These are phyloP conservation scores for Cyamopsis tetragonoloba DNA, from an alignment of 306 rosid genomes.

Conservation along the genomic window DNA sequence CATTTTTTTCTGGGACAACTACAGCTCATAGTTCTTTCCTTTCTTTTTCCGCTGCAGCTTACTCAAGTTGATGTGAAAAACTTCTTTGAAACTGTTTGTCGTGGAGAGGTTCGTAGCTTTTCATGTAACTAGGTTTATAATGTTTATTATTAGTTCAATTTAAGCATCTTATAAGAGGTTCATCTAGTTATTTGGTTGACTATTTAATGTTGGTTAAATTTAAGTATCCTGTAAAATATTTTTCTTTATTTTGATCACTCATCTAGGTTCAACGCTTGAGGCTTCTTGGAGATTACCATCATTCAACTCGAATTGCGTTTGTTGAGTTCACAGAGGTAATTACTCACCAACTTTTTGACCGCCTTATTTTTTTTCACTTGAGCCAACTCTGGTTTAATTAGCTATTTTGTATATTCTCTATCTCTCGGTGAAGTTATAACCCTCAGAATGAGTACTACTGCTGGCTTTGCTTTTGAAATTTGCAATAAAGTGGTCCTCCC, in stretches of 20 bases:
- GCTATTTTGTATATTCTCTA: not conserved
- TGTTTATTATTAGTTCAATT: constrained; percentile 14
- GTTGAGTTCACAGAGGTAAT: constrained; percentile 84
- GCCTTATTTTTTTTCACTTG: constrained; percentile 8
- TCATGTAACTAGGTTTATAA: not conserved
- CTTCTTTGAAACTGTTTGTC: constrained; percentile 87
- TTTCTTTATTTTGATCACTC: constrained; percentile 13
- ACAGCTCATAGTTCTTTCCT: not conserved
- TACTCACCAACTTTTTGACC: not conserved
- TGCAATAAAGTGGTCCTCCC: not conserved
- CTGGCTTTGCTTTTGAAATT: too few species aligned
- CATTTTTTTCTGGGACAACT: not conserved
- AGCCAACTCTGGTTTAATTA: not conserved
- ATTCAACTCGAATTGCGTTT: constrained; percentile 94
- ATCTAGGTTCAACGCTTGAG: constrained; percentile 89
- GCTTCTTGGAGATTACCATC: constrained; percentile 96
- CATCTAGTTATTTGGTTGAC: constrained; percentile 24
- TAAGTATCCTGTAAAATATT: constrained; percentile 9
- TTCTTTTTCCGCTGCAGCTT: constrained; percentile 48
- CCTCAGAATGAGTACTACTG: not conserved
- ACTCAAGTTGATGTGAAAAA: constrained; percentile 89
- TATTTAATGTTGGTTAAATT: not conserved
- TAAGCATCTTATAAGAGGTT: constrained; percentile 9
- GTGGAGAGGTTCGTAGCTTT: constrained; percentile 85
- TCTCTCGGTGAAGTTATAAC: constrained; percentile 6